phyloP scores from a whole-genome alignment of 2,329 filamentous ascomycete species.

The Kalmusia sp. region DNA sequence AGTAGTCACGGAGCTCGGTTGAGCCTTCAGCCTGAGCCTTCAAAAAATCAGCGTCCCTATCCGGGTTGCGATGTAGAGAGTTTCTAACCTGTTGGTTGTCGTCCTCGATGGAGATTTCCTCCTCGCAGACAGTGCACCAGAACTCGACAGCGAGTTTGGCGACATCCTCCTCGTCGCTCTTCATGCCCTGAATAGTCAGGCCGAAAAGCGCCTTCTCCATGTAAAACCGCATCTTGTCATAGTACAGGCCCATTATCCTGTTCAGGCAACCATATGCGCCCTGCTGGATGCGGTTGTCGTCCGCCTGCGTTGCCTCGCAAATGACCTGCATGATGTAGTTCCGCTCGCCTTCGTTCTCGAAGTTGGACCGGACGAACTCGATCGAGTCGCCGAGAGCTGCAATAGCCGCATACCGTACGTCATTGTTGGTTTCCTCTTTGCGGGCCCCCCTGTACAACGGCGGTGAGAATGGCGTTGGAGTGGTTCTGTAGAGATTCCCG shows the following conservation, averaged over 20 bases:
- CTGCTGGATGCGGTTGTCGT: slow-evolving; percentile 90
- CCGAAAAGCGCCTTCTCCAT: slow-evolving; percentile 99
- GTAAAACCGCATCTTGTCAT: slow-evolving; percentile 99
- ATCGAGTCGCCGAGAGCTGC: slow-evolving; percentile 94
- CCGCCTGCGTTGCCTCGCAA: slow-evolving; percentile 96
- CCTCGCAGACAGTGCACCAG: slow-evolving; percentile 99
- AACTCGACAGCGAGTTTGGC: slow-evolving; percentile 98
- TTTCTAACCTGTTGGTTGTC: slow-evolving; percentile 90
- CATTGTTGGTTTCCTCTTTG: slow-evolving; percentile 90
- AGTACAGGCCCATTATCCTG: slow-evolving; percentile 98
- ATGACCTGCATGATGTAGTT: slow-evolving; percentile 99
- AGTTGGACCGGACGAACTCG: slow-evolving; percentile 97
- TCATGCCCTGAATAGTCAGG: slow-evolving; percentile 97
- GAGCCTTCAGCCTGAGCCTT: slow-evolving; percentile 72
- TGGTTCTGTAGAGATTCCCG: slow-evolving; percentile 81
- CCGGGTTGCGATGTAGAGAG: too few relatives aligned
- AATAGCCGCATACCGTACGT: slow-evolving; percentile 92
- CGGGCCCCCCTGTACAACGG: slow-evolving; percentile 96
- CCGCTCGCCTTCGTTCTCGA: slow-evolving; percentile 97
- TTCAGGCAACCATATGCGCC: slow-evolving; percentile 97
- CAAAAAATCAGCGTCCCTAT: too few relatives aligned
- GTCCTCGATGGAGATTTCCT: slow-evolving; percentile 97
- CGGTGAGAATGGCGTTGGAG: slow-evolving; percentile 97
- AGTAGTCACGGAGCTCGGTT: slow-evolving; percentile 87
- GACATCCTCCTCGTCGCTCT: slow-evolving; percentile 96